These are phyloP conservation scores for Tausonia pullulans DNA, from an alignment of 1,284 basidiomycete species.

Conservation along the genomic window DNA sequence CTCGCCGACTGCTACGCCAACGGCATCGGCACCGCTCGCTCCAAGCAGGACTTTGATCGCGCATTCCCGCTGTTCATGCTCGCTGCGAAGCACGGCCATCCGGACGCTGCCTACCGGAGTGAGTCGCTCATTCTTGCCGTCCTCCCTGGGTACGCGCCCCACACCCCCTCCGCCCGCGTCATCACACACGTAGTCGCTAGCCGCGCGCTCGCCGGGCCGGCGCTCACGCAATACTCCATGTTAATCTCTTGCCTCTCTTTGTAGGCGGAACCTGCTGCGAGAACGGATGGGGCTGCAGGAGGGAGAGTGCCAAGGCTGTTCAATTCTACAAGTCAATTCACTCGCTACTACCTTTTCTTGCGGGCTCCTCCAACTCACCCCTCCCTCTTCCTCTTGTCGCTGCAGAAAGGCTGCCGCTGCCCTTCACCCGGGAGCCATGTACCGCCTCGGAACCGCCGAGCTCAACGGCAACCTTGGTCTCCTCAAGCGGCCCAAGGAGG, in stretches of 20 bases:
- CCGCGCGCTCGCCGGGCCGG: too few species aligned
- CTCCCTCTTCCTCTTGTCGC: neutral
- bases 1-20: conserved; percentile 96
- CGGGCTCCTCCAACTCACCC: neutral
- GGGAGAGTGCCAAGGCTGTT: conserved; percentile 82
- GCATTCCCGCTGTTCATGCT: conserved; percentile 93
- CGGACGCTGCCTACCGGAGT: conserved; percentile 78
- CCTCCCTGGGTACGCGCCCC: too few species aligned
- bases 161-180: too few species aligned
- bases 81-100: conserved; percentile 96
- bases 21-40: conserved; percentile 80
- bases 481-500: conserved; percentile 79
- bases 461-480: conserved; percentile 90
- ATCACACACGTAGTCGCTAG: too few species aligned
- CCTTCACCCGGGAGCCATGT: conserved; percentile 89
- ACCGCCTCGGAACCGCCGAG: conserved; percentile 89
- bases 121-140: too few species aligned
- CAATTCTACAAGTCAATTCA: conserved; percentile 62
- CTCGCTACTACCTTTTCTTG: neutral
- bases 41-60: conserved; percentile 88
- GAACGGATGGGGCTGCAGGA: conserved; percentile 94
- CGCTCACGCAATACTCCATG: too few species aligned
- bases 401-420: conserved; percentile 76
- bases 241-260: too few species aligned
- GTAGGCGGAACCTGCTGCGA: conserved; percentile 89